phyloP scores from a whole-genome alignment of 164 flowering plant genomes.

The Annona squamosa region DNA sequence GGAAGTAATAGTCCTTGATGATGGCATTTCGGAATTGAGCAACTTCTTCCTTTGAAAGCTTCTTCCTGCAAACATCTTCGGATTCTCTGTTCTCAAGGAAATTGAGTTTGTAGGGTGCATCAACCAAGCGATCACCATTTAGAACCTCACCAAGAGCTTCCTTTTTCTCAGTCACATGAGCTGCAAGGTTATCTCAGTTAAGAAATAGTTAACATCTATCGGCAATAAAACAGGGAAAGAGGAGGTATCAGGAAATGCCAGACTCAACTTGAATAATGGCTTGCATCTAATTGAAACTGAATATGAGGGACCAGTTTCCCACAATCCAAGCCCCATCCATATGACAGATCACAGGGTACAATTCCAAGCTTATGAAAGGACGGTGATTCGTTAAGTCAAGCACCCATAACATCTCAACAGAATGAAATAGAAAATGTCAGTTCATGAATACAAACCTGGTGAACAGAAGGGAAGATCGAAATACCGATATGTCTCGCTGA shows the following conservation, averaged over 20 bases:
- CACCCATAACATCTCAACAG: background rate
- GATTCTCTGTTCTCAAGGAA: conserved; percentile 28
- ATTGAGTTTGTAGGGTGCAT: conserved; percentile 34
- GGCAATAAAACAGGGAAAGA: background rate
- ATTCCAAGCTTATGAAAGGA: background rate
- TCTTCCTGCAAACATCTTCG: conserved; percentile 28
- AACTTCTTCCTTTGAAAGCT: conserved; percentile 23
- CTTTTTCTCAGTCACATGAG: conserved; percentile 28
- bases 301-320: background rate
- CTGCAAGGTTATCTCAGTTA: conserved; percentile 3
- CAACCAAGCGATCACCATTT: conserved; percentile 38
- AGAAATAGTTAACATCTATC: background rate
- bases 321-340: background rate
- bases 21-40: conserved; percentile 28
- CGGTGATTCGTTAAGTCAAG: background rate
- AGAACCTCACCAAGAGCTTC: conserved; percentile 42
- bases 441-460: conserved; percentile 16
- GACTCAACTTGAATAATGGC: background rate
- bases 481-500: conserved; percentile 37
- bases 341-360: background rate
- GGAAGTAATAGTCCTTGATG: conserved; percentile 34
- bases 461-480: conserved; percentile 38
- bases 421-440: too few species aligned
- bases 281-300: background rate
- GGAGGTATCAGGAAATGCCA: background rate